Base-by-base conservation (phyloP, 257 asterid species). In the Linaria vulgaris region DNA sequence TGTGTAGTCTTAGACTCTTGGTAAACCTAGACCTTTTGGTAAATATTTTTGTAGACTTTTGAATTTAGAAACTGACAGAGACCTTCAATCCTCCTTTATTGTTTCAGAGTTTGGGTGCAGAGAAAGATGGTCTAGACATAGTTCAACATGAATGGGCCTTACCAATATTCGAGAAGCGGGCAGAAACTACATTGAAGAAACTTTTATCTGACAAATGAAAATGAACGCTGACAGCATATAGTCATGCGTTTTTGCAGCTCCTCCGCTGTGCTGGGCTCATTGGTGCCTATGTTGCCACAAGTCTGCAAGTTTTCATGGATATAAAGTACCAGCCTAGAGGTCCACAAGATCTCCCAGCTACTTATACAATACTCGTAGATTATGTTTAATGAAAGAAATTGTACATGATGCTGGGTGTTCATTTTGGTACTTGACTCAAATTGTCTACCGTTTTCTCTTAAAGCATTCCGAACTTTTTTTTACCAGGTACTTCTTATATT, bases 61-160 rank as follows among this genome's bases (percentile, higher is more conserved):
- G 6, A 23, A 23, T 11, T n/a, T 56, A 8, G 10, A 60, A 34
- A 37, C 46, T 50, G 61, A 50, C 10, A 61, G 44, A 24, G 0
- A 22, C 51, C 63, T 45, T 57, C 27, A 12, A 47, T 41, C 69
- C 64, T 51, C 25, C 21, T 21, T 63, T 72, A 41, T 65, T 72
- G 75, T 57, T 1, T 56, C 88, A 90, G 97, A 90, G 90, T 79
- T 75, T 90, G 86, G 79, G 96, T 12, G 95, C 97, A 0, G 97
- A 90, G 69, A 90, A 90, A 77, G 96, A 90, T 68, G 79, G 78
- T 66, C 61, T 90, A 31, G 95, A 87, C 69, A 85, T 90, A 41
- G 70, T 87, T 71, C 97, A 90, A 66, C 97, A 90, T 30, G 97
- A 90, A 0, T 90, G 97, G 96, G 95, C 82, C 60, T 75, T 90